Evolutionary conservation across 164 flowering plant species (phyloP).

Genomic region (Protea cynaroides): DNA sequence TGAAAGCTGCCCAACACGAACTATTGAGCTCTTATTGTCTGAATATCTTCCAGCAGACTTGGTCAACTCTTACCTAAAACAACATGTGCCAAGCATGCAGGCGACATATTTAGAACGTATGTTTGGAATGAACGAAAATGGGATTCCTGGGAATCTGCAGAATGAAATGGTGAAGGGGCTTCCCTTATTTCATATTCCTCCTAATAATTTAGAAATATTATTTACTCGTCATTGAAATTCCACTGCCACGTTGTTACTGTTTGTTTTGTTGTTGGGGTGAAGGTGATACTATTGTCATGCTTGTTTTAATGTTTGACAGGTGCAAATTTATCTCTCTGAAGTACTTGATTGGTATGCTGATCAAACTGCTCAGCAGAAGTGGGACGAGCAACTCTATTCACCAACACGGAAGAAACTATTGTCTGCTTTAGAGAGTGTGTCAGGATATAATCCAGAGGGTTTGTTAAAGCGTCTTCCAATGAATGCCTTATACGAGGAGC

Average conservation of each 20-base stretch:
- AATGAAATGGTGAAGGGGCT: conserved; percentile 77
- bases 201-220: neutral
- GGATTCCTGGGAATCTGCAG: conserved; percentile 84
- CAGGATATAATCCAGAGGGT: conserved; percentile 80
- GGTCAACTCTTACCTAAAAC: conserved; percentile 93
- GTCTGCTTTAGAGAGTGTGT: conserved; percentile 75
- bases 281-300: neutral
- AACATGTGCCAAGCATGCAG: conserved; percentile 93
- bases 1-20: conserved; percentile 86
- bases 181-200: conserved; percentile 6
- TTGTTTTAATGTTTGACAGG: conserved; percentile 30
- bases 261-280: neutral
- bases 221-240: neutral
- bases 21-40: conserved; percentile 88
- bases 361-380: conserved; percentile 54
- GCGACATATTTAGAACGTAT: conserved; percentile 85
- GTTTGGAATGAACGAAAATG: conserved; percentile 87
- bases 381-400: conserved; percentile 83
- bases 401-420: conserved; percentile 80
- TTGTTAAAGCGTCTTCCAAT: conserved; percentile 79
- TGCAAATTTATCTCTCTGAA: conserved; percentile 97
- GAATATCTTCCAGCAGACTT: conserved; percentile 91
- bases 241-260: neutral
- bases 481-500: conserved; percentile 91
- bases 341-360: conserved; percentile 86